Base-by-base conservation (phyloP, 2,329 filamentous ascomycete species). In the Uncinocarpus reesii region DNA sequence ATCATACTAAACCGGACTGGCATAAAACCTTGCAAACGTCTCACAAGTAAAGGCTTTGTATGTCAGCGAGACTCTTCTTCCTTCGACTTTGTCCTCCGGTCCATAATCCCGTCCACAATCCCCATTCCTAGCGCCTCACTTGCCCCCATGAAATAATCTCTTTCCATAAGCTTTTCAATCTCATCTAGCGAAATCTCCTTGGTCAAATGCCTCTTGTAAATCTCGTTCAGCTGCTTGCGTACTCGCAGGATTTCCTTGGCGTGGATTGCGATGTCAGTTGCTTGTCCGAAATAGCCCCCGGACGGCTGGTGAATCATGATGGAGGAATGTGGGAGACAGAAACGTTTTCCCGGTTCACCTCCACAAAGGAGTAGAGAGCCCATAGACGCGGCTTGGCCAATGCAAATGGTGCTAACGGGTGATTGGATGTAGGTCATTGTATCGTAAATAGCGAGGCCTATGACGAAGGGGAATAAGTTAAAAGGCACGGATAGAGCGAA, bases 301-400 rank as follows among this genome's bases (percentile, higher is more conserved):
- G 84, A 81, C 0, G 93, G 92, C 65, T 98, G 92, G 69, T 98
- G 92, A 48, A 98, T 82, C 92, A 98, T 98, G 61, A 98, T 84
- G 46, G 86, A 84, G 57, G 83, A 86, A 65, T 98, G 89, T n/a
- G 89, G 89, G 28, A 98, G 76, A 47, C 86, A 88, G 65, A 82
- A 95, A 31, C 92, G 76, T 66, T 92, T 87, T 13, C 88, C 88
- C 1, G 84, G 75, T 50, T 86, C 79, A 16, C 93, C 92, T 40
- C 90, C 92, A 41, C 85, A 84, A 0, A 98, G 78, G 1, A 98
- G 73, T 20, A 98, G 74, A 1, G 84, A 87, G 4, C 89, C 92
- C 92, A 98, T 98, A 2, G 84, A 92, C 1, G 92, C 90, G 0
- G 93, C 92, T 60, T 93, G 86, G 6, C 92, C 92, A 36, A 98